Conservation (phyloP, 768 basidiomycete genomes). For the Rhizopogon sp. region DNA sequence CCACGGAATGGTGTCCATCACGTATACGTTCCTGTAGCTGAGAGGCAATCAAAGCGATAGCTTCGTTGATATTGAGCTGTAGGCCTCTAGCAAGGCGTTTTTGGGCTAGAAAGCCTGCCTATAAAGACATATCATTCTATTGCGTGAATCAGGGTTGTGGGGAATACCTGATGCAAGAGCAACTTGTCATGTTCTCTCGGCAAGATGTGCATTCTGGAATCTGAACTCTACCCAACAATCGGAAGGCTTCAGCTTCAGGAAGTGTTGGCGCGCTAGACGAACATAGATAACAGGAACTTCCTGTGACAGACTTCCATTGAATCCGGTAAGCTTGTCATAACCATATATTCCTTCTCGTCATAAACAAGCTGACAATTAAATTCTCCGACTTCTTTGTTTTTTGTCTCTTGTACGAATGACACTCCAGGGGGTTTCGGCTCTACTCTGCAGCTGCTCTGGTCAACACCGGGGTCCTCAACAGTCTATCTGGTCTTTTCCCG, state of each 20-base stretch:
- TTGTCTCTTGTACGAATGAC: too few species aligned
- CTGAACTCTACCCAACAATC: not conserved
- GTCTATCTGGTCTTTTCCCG: too few species aligned
- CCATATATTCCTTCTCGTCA: too few species aligned
- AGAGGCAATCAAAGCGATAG: constrained; percentile 84
- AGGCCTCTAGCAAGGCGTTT: constrained; percentile 93
- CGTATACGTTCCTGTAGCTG: constrained; percentile 92
- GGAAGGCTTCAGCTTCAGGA: too few species aligned
- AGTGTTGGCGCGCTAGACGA: too few species aligned
- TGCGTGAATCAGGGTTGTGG: not conserved
- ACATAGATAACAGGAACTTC: too few species aligned
- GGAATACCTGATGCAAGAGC: constrained; percentile 59
- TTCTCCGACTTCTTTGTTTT: too few species aligned
- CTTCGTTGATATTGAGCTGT: constrained; percentile 82
- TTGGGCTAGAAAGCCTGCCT: constrained; percentile 89
- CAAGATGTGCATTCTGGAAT: constrained; percentile 54
- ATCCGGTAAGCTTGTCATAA: too few species aligned
- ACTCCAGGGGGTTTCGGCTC: not conserved
- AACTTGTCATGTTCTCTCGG: constrained; percentile 76
- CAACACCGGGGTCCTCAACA: too few species aligned
- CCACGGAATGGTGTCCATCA: constrained; percentile 82
- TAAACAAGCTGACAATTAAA: too few species aligned
- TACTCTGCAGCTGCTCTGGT: too few species aligned
- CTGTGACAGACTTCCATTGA: too few species aligned
- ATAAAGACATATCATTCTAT: not conserved